Base-by-base conservation (phyloP, 768 basidiomycete species). In the Gymnopilus dilepis region DNA sequence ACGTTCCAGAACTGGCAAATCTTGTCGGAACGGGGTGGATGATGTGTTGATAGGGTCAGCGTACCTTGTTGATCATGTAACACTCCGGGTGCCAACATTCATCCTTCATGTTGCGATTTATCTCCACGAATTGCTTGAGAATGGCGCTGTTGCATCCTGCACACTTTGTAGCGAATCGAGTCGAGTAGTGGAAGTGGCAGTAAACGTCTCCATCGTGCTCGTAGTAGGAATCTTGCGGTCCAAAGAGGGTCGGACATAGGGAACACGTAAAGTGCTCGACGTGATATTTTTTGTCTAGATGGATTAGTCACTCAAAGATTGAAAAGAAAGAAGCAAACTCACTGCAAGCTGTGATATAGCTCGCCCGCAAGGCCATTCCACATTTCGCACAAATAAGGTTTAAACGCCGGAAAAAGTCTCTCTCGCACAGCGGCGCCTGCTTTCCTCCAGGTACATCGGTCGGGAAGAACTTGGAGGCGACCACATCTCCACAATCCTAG, bases 1-100 rank as follows among this genome's bases (percentile, higher is more conserved):
- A 99, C 96, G 73, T 99, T 99, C 97, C 97, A 99, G 77, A 99
- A 99, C 95, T 97, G 73, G 30, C 47, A 56, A 42, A 59, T 28
- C 45, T 22, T 21, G 54, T 50, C 48, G 40, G 26, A 19, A 60
- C 37, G 40, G 40, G 40, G 42, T 52, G 57, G 37, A 24, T 42
- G 37, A 41, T 30, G 34, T 33, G 37, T 22, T 40, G 42, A 59
- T 54, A n/a, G n/a, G 64, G 43, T 28, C 41, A 6, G 64, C 84
- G 59, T 64, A 97, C 96, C 84, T 99, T 99, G 78, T 98, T 97
- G 67, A 99, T 98, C 97, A 98, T 98, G 76, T 99, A 98, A 75
- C 97, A 99, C 76, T 99, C 97, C 57, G 97, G 97, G 83, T 99
- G 97, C 97, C 97, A 99, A 72, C 97, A 99, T 79, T 99, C 97